Base-by-base conservation (phyloP, 106 monocot species). In the Acorus gramineus region DNA sequence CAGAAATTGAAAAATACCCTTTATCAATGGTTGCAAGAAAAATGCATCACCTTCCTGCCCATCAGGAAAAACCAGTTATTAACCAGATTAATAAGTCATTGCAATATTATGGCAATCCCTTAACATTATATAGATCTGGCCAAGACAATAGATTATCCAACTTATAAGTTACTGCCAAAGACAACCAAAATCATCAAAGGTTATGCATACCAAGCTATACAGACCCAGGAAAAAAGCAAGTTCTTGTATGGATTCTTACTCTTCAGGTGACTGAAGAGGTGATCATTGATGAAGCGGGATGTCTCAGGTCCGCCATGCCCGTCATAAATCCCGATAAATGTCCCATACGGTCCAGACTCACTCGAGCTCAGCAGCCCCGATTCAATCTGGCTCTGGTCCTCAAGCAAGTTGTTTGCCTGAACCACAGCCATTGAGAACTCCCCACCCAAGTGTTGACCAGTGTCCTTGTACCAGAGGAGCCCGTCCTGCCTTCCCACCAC, bases 341-440 rank as follows among this genome's bases (percentile, higher is more conserved):
- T 80, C 6, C 80, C 80, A 71, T 62, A 69, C 7, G 80, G 80
- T 6, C 74, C 74, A 3, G 80, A 75, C 13, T 74, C 80, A 6
- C 66, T 56, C 42, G 53, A 65, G 61, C 80, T 75, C 52, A 80
- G 61, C 11, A 75, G 56, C 42, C 80, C 80, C n/a, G 80, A 80
- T 57, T 80, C 80, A 14, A 80, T 54, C 70, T 80, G 80, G 64
- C 80, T 71, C 45, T 80, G 80, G 62, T 80, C 80, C 70, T 80
- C 80, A 28, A 80, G 70, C 48, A 80, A 69, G 66, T 69, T 80
- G 49, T 80, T 80, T 61, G 80, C 80, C 46, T 80, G 80, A 46
- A 80, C 70, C 8, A 80, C 80, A 28, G 80, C 70, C 80, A 80
- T 80, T 3, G 80, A 80, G 70, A 80, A 80, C 55, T 80, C 80